Percentiles rank a stretch among this genome's conserved stretches.
These are phyloP conservation scores for Pneumocystis jirovecii DNA, from an alignment of 1,139 yeast genomes.

Conservation along the genomic window DNA sequence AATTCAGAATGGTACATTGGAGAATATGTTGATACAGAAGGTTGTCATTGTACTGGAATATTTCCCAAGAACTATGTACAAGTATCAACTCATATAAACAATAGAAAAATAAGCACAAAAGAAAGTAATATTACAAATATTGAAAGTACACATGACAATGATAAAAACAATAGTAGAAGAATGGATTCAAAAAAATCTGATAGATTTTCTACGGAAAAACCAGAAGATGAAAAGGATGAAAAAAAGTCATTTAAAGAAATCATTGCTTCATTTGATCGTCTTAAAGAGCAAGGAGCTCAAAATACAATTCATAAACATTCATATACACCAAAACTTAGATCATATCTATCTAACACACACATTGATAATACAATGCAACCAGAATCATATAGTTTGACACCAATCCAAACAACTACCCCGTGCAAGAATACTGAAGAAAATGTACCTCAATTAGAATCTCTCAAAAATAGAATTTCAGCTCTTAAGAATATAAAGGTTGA, in stretches of 20 bases:
- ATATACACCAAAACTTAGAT: not conserved
- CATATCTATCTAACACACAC: not conserved
- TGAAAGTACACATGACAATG: slow-evolving; percentile 20
- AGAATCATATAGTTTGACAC: not conserved
- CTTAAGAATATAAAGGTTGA: not conserved
- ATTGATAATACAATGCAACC: not conserved
- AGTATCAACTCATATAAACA: slow-evolving; percentile 11
- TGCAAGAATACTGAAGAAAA: not conserved
- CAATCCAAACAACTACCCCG: not conserved
- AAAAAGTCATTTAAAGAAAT: not conserved
- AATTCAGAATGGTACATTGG: slow-evolving; percentile 91
- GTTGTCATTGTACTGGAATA: slow-evolving; percentile 44
- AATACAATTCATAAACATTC: not conserved
- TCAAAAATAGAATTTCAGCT: not conserved
- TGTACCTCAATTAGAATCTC: not conserved
- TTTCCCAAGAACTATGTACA: slow-evolving; percentile 81
- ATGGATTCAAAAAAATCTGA: slow-evolving; percentile 43
- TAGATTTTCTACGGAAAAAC: not conserved
- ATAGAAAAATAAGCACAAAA: not conserved
- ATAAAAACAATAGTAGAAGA: slow-evolving; percentile 34
- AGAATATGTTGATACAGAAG: slow-evolving; percentile 32
- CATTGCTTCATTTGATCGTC: not conserved
- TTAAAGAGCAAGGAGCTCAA: not conserved
- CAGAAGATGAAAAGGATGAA: not conserved
- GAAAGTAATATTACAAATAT: not conserved